These are phyloP conservation scores for Lunularia cruciata DNA, from an alignment of 225 moss, liverwort and hornwort species.

Conservation along the genomic window DNA sequence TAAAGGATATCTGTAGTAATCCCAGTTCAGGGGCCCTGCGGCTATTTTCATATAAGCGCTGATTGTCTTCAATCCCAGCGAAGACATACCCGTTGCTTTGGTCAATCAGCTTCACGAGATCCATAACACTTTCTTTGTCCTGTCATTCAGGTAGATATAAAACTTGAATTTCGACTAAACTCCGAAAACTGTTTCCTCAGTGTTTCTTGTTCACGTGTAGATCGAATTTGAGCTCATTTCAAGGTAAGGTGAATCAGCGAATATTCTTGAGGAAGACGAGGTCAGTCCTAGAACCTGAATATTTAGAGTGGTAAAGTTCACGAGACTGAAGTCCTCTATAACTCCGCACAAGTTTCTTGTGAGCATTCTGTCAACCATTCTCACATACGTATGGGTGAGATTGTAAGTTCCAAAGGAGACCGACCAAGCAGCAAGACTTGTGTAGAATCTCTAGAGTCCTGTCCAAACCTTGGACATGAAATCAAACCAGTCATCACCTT, in stretches of 20 bases:
- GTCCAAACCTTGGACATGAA: too few species aligned
- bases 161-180: too few species aligned
- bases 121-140: conserved; percentile 98
- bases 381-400: too few species aligned
- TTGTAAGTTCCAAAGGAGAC: too few species aligned
- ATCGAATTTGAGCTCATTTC: neutral
- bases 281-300: conserved; percentile 59
- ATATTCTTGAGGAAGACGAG: neutral
- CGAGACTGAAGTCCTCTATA: conserved; percentile 90
- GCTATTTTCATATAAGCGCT: conserved; percentile 82
- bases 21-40: conserved; percentile 84
- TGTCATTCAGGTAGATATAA: too few species aligned
- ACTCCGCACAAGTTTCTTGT: conserved; percentile 95
- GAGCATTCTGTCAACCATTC: conserved; percentile 60
- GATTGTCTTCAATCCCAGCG: conserved; percentile 86
- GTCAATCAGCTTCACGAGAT: conserved; percentile 83
- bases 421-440: too few species aligned
- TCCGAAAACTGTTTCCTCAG: too few species aligned
- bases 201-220: neutral
- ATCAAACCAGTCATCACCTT: too few species aligned
- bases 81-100: conserved; percentile 99
- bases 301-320: conserved; percentile 90
- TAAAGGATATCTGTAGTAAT: conserved; percentile 99
- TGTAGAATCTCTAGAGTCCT: too few species aligned
- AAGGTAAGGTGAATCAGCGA: neutral